These are phyloP conservation scores for Pouteria glomerata DNA, from an alignment of 148 eudicot species.

Conservation along the genomic window DNA sequence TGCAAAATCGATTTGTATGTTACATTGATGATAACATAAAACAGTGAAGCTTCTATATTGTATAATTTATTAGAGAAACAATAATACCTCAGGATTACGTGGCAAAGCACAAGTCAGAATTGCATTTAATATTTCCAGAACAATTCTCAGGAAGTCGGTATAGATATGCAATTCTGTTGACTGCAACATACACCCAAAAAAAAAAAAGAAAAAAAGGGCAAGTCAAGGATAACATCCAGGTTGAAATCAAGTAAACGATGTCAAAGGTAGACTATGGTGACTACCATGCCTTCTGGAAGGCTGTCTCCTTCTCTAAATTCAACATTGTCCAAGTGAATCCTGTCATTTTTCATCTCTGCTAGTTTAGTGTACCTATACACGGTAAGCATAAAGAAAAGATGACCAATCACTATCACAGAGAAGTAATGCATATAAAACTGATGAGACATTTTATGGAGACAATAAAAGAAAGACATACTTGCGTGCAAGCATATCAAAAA, in stretches of 20 bases:
- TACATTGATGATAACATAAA: neutral
- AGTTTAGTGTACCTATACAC: constrained; percentile 66
- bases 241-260: neutral
- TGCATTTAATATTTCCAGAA: constrained; percentile 80
- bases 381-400: neutral
- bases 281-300: constrained; percentile 45
- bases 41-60: neutral
- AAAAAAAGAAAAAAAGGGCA: neutral
- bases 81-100: constrained; percentile 81
- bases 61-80: neutral
- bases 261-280: neutral
- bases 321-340: constrained; percentile 38
- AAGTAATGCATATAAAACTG: neutral
- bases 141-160: constrained; percentile 81
- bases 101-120: constrained; percentile 86
- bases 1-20: neutral
- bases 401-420: neutral
- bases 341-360: constrained; percentile 64
- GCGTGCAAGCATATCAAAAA: constrained; percentile 80
- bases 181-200: constrained; percentile 32
- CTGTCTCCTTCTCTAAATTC: constrained; percentile 42
- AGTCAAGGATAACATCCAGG: neutral
- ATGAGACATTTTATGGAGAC: neutral
- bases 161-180: constrained; percentile 77
- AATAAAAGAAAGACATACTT: constrained; percentile 45